Evolutionary conservation across 148 eudicot species (phyloP).

Genomic region (Linanthus parryae): DNA sequence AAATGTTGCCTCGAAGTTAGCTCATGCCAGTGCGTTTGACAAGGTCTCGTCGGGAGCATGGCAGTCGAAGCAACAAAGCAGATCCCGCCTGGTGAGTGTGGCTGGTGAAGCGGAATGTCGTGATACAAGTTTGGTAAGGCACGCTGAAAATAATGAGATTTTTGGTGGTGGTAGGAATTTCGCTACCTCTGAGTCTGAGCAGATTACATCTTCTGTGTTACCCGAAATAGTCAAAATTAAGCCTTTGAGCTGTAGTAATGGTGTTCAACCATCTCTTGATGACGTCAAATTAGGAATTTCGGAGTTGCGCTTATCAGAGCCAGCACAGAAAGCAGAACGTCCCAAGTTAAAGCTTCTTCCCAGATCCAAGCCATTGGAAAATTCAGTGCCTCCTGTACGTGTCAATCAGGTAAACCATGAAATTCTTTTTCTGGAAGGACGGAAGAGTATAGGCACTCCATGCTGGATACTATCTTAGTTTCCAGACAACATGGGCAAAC

Average conservation of each 20-base stretch:
- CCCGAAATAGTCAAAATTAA: conserved; percentile 28
- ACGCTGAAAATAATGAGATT: conserved; percentile 38
- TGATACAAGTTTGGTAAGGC: conserved; percentile 30
- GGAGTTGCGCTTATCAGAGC: conserved; percentile 19
- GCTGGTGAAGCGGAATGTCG: conserved; percentile 24
- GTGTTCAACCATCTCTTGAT: conserved; percentile 28
- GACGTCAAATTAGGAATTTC: conserved; percentile 25
- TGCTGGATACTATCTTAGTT: too few relatives aligned
- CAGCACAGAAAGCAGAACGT: conserved; percentile 42
- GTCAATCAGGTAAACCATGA: conserved; percentile 44
- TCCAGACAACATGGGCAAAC: too few relatives aligned
- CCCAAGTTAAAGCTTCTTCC: conserved; percentile 75
- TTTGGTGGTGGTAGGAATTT: conserved; percentile 30
- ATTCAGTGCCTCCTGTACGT: conserved; percentile 32
- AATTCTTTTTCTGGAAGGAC: too few relatives aligned
- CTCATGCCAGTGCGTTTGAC: conserved; percentile 86
- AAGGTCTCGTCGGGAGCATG: conserved; percentile 90
- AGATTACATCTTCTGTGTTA: conserved; percentile 24
- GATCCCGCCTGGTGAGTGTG: conserved; percentile 13
- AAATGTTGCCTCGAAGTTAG: conserved; percentile 55
- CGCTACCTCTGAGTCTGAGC: conserved; percentile 35
- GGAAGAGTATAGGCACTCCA: too few relatives aligned
- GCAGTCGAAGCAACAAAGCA: conserved; percentile 49
- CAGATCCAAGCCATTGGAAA: conserved; percentile 59
- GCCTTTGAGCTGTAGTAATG: conserved; percentile 26